A percentile compares a stretch with the other conserved stretches of the same genome.
Conservation (phyloP, 2,329 filamentous ascomycete genomes). For the Diplocarpon rosae region DNA sequence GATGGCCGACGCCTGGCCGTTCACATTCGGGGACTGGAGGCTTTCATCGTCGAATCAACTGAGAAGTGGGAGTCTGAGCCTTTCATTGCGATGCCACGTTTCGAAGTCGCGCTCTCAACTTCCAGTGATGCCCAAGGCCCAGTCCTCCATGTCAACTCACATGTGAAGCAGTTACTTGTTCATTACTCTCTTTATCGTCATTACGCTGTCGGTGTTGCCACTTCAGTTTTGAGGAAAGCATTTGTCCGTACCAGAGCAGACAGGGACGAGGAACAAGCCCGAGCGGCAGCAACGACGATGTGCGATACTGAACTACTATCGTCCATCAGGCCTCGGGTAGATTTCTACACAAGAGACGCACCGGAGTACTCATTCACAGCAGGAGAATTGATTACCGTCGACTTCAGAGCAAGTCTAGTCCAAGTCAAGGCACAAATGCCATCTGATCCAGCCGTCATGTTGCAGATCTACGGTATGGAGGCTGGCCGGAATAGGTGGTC, state of each 20-base stretch:
- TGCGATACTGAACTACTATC: constrained; percentile 19
- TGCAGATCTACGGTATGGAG: constrained; percentile 77
- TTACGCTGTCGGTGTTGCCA: constrained; percentile 77
- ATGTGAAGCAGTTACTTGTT: constrained; percentile 65
- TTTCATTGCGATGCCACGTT: constrained; percentile 74
- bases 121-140: constrained; percentile 78
- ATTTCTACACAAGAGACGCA: constrained; percentile 14
- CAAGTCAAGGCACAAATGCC: constrained; percentile 87
- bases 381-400: constrained; percentile 65
- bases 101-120: constrained; percentile 79
- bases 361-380: constrained; percentile 20
- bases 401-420: constrained; percentile 69
- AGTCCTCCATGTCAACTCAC: constrained; percentile 76
- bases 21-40: constrained; percentile 75
- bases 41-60: constrained; percentile 77
- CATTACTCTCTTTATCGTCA: constrained; percentile 92
- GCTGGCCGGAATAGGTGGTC: constrained; percentile 81
- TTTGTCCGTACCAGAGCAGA: constrained; percentile 46
- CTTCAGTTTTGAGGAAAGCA: constrained; percentile 61
- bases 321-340: constrained; percentile 21
- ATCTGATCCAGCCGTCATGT: constrained; percentile 78
- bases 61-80: constrained; percentile 78
- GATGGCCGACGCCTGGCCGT: constrained; percentile 77
- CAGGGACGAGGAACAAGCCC: constrained; percentile 31
- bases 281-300: constrained; percentile 14